Conservation (phyloP, 163 green algal species). For the Scenedesmus sp. region DNA sequence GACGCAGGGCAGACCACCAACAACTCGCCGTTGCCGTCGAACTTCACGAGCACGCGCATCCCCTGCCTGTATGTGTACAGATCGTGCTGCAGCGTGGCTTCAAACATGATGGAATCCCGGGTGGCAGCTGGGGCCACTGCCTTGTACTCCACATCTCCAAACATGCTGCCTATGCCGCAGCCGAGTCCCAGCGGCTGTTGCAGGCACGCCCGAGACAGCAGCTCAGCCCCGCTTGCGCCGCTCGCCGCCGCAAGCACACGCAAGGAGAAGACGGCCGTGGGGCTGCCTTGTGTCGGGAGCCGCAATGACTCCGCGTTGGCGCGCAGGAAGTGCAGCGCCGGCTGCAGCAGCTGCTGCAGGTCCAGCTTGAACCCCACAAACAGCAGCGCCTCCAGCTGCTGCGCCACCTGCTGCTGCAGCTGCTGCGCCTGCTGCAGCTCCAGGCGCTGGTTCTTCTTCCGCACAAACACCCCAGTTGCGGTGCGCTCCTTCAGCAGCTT, state of each 20-base stretch:
- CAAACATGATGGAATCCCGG: too few species aligned
- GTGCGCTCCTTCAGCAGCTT: background rate
- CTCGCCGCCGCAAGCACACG: background rate
- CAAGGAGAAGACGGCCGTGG: background rate
- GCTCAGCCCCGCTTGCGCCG: background rate
- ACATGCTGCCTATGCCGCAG: background rate
- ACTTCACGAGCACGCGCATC: too few species aligned
- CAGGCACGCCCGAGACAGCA: background rate
- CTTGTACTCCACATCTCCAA: background rate
- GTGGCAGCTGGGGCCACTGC: too few species aligned
- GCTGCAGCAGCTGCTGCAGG: constrained; percentile 7
- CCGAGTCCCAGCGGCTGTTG: background rate
- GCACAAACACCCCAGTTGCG: background rate
- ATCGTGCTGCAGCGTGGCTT: too few species aligned
- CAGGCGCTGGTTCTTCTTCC: background rate
- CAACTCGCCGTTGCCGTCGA: too few species aligned
- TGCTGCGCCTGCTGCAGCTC: background rate
- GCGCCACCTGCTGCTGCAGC: background rate
- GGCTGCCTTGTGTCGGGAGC: background rate
- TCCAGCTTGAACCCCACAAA: constrained; percentile 4
- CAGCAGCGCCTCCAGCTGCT: background rate
- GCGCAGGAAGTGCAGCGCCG: background rate
- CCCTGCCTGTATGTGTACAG: too few species aligned
- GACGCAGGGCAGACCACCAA: too few species aligned
- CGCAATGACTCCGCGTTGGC: background rate